Evolutionary conservation across 768 basidiomycete species (phyloP).

Genomic region (Suillus placidus): DNA sequence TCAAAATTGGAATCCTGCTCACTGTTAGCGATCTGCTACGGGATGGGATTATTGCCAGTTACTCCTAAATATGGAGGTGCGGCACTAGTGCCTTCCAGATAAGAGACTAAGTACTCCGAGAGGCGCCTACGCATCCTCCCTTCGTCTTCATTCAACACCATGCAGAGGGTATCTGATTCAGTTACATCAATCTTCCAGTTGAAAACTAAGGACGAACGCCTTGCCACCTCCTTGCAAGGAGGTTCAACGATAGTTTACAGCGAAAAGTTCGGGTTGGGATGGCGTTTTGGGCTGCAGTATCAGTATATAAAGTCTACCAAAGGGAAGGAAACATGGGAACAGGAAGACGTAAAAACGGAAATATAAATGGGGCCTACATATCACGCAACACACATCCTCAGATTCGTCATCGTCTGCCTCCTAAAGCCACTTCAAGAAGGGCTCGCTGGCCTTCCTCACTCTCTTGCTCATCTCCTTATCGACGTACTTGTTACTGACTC

Average conservation of each 20-base stretch:
- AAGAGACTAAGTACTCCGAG: background rate
- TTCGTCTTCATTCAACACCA: background rate
- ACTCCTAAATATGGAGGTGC: background rate
- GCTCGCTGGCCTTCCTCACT: slow-evolving; percentile 93
- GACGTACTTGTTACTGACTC: slow-evolving; percentile 95
- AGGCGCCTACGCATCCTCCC: background rate
- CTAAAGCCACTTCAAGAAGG: slow-evolving; percentile 94
- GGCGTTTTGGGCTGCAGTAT: slow-evolving; percentile 28
- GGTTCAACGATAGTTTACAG: slow-evolving; percentile 23
- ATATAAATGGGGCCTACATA: background rate
- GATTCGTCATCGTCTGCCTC: slow-evolving; percentile 81
- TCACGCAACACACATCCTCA: slow-evolving; percentile 48
- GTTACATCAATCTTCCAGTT: slow-evolving; percentile 29
- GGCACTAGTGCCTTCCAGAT: background rate
- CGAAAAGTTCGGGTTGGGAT: slow-evolving; percentile 30
- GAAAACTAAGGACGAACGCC: slow-evolving; percentile 23
- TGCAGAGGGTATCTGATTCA: slow-evolving; percentile 32
- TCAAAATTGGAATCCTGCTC: background rate
- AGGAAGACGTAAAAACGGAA: background rate
- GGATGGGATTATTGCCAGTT: background rate
- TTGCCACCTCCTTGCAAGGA: slow-evolving; percentile 16
- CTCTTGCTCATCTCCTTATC: slow-evolving; percentile 95
- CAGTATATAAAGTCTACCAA: no score
- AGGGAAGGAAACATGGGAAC: background rate
- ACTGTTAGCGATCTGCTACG: background rate